These are phyloP conservation scores for Mycena sanguinolenta DNA, from an alignment of 768 basidiomycete genomes.

Conservation along the genomic window DNA sequence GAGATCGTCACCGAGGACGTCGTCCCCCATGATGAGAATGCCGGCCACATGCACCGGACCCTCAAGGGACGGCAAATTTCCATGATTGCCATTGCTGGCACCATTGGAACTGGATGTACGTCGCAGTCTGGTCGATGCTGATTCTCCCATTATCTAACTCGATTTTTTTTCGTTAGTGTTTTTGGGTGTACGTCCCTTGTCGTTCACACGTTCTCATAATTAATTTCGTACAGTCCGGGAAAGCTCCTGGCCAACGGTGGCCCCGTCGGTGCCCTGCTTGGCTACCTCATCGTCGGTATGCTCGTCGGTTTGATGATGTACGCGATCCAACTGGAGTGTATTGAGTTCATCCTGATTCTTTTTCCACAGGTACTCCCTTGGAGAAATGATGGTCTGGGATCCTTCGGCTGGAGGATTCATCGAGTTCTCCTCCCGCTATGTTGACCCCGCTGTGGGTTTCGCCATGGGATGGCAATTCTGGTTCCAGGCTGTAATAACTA, in stretches of 20 bases:
- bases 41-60: conserved; percentile 42
- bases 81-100: conserved; percentile 45
- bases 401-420: conserved; percentile 46
- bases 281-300: conserved; percentile 56
- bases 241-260: conserved; percentile 56
- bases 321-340: not conserved
- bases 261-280: conserved; percentile 59
- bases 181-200: conserved; percentile 26
- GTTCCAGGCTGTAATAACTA: conserved; percentile 45
- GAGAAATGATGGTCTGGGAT: conserved; percentile 45
- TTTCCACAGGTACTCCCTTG: conserved; percentile 37
- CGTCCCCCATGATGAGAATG: conserved; percentile 13
- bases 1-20: conserved; percentile 33
- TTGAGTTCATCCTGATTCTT: not conserved
- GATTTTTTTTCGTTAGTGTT: conserved; percentile 22
- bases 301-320: conserved; percentile 50
- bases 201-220: not conserved
- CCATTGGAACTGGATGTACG: conserved; percentile 55
- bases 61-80: conserved; percentile 51
- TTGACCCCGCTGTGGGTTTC: conserved; percentile 53
- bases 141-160: not conserved
- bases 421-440: conserved; percentile 45
- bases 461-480: conserved; percentile 53
- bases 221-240: conserved; percentile 40
- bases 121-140: not conserved